Evolutionary conservation across 2,329 filamentous ascomycete species (phyloP).

Genomic region (Fusarium duplospermum): DNA sequence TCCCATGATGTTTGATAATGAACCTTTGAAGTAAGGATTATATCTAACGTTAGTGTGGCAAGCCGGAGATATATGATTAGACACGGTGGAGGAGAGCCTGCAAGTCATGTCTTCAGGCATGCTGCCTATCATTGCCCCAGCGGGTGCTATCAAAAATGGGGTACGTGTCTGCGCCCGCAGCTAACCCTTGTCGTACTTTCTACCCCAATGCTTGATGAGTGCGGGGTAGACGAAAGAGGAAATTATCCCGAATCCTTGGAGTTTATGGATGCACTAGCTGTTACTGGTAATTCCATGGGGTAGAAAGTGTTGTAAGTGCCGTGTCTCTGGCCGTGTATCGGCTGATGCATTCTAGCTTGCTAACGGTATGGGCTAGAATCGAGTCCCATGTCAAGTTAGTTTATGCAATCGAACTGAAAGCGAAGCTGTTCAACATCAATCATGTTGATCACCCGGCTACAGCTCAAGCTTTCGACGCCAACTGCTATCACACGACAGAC

Average conservation of each 20-base stretch:
- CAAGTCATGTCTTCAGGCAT: background rate
- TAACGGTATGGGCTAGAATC: background rate
- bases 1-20: constrained; percentile 1
- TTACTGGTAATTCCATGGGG: background rate
- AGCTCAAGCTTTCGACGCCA: too few relatives aligned
- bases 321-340: background rate
- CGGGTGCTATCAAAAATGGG: background rate
- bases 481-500: background rate
- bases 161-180: background rate
- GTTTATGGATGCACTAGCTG: background rate
- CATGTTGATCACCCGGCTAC: background rate
- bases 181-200: background rate
- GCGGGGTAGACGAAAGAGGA: constrained; percentile 1
- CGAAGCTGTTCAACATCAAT: background rate
- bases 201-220: background rate
- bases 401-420: background rate
- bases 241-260: background rate
- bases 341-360: background rate
- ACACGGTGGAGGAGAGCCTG: background rate
- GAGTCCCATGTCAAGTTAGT: background rate
- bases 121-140: background rate
- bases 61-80: background rate
- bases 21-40: background rate
- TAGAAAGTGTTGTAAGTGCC: background rate
- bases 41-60: background rate